Base-by-base conservation (phyloP, 2,329 filamentous ascomycete species). In the Alternaria sp. region DNA sequence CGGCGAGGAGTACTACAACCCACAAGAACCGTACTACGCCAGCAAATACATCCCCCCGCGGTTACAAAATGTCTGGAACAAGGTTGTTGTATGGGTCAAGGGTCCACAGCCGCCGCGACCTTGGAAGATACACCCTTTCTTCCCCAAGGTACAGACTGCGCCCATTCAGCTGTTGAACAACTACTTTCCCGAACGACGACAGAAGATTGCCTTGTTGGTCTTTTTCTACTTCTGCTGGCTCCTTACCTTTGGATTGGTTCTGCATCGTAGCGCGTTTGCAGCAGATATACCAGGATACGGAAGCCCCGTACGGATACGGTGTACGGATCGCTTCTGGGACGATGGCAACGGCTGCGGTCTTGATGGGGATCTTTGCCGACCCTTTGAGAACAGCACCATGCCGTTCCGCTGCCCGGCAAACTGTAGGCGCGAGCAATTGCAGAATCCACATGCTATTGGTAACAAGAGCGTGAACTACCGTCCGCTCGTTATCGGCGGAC, bases 361-460 rank as follows among this genome's bases (percentile, higher is more conserved):
- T 13, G 87, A 94, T 65, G 91, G 91, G 6, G 86, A 87, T 60
- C 81, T 86, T 51, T 95, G 91, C 71, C 86, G 90, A 8, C 91
- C 91, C 0, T 95, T 95, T 70, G 85, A 84, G 57, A 88, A 87
- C 63, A 85, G 81, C 55, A 86, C 86, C 0, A 88, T 92, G 67
- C 83, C 90, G 0, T 95, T 95, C 72, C 83, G 88, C 54, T 95
- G 91, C 69, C 87, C 90, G 1, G 90, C 88, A 14, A 88, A 87
- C 68, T 95, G 91, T 74, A 84, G 84, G 42, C 85, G 84, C 68
- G 85, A 86, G 56, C 81, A 85, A 63, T 81, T 91, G 2, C 79
- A 91, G 36, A 91, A 93, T 66, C 89, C 90, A 17, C 85, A 90
- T 65, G 90, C 91, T 7, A 90, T 95, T 4, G 91, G 91, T 33